Evolutionary conservation across 2,329 filamentous ascomycete species (phyloP), one percentile per base, ranked within the genome.

Genomic region (Magnaporthiopsis incrustans): DNA sequence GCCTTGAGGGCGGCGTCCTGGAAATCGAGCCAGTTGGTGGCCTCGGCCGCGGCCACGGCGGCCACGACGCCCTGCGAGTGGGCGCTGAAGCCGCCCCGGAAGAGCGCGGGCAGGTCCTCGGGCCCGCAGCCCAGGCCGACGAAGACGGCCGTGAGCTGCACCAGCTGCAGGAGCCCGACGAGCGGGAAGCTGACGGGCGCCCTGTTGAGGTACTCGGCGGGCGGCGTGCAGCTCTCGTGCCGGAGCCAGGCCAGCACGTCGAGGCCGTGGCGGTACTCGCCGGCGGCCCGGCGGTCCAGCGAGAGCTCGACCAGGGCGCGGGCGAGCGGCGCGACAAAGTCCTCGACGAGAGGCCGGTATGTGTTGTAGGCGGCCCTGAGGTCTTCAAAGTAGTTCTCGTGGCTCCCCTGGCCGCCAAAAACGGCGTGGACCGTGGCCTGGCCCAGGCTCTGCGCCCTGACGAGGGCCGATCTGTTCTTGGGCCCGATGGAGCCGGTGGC

Each of bases 311-410:
- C 91, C 25, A 99, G 85, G 64, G 96, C 87, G 72, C 95, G 89
- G 18, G 94, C 93, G 10, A 92, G 89, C 30, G 87, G 85, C 33
- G 84, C 83, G 72, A 99, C 84, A 68, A 98, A 87, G 68, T 96
- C 91, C 69, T 91, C 89, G 6, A 97, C 87, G 69, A 99, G 95
- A 32, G 90, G 90, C 15, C 90, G 89, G 78, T 99, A 99, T 65
- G 93, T 97, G 71, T 83, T 87, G 80, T 94, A 94, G 65, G 98
- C 85, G 75, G 96, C 90, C 64, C 95, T 88, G 67, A 99, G 85
- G 80, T 99, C 95, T 70, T 98, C 94, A 72, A 99, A 99, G 79
- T 99, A 99, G 78, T 99, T 95, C 77, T 98, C 94, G 68, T 98
- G 98, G 77, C 99, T 99, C 71, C 95, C 95, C 77, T 99, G 95